These are phyloP conservation scores for Desmodesmus armatus DNA, from an alignment of 139 green algal genomes.

Conservation along the genomic window DNA sequence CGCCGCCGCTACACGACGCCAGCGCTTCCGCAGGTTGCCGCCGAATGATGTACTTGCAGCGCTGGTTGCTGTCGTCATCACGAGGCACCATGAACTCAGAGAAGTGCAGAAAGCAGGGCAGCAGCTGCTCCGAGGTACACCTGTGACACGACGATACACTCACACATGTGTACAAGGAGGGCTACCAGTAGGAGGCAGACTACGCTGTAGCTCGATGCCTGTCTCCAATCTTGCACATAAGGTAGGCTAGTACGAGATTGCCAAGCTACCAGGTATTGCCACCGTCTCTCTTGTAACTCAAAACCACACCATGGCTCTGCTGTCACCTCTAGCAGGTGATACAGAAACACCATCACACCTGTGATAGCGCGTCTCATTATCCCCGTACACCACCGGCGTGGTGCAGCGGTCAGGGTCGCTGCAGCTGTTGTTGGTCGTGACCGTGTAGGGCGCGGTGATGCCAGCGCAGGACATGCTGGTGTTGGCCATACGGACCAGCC, in stretches of 20 bases:
- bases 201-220: too few relatives aligned
- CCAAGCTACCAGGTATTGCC: too few relatives aligned
- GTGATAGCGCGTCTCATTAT: neutral
- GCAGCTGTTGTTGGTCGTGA: slow-evolving; percentile 25
- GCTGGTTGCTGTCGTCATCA: slow-evolving; percentile 23
- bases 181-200: too few relatives aligned
- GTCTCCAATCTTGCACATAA: too few relatives aligned
- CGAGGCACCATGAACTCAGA: neutral
- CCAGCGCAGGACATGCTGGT: slow-evolving; percentile 26
- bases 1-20: neutral
- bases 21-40: neutral
- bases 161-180: too few relatives aligned
- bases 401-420: neutral
- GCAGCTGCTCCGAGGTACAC: slow-evolving; percentile 14
- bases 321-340: too few relatives aligned
- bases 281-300: too few relatives aligned
- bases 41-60: slow-evolving; percentile 22
- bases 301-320: too few relatives aligned
- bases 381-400: neutral
- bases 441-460: slow-evolving; percentile 12
- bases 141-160: too few relatives aligned
- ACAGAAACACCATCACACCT: too few relatives aligned
- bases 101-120: slow-evolving; percentile 43
- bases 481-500: neutral
- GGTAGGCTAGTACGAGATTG: too few relatives aligned